These are phyloP conservation scores for Yamadazyma sp. DNA, from an alignment of 1,139 yeast species.

Conservation along the genomic window DNA sequence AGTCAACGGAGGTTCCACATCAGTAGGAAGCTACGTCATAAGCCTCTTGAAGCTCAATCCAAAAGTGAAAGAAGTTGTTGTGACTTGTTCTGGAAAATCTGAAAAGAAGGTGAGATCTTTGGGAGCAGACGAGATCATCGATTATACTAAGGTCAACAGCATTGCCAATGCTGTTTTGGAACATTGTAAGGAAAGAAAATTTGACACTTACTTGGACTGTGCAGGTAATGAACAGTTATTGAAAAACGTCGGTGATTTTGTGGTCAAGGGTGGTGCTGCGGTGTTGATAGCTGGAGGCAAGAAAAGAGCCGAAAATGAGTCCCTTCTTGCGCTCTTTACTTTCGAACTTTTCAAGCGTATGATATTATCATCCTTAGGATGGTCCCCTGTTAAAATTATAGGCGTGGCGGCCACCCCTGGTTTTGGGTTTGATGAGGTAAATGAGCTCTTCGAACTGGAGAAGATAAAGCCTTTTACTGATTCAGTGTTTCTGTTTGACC, in stretches of 20 bases:
- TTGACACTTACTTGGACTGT: conserved; percentile 39
- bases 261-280: conserved; percentile 34
- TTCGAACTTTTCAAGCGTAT: conserved; percentile 4
- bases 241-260: not conserved
- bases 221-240: conserved; percentile 25
- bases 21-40: conserved; percentile 62
- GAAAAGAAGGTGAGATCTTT: conserved; percentile 38
- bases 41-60: conserved; percentile 54
- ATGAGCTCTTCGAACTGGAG: conserved; percentile 39
- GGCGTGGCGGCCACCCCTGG: conserved; percentile 7
- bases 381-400: conserved; percentile 14
- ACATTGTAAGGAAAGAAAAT: conserved; percentile 24
- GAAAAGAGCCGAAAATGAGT: not conserved
- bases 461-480: conserved; percentile 51
- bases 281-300: conserved; percentile 50
- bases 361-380: conserved; percentile 11
- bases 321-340: conserved; percentile 1
- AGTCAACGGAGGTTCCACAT: conserved; percentile 71
- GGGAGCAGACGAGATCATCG: conserved; percentile 55
- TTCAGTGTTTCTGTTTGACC: conserved; percentile 48
- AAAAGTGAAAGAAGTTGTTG: conserved; percentile 47
- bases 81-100: conserved; percentile 34
- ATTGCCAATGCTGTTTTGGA: conserved; percentile 25
- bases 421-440: conserved; percentile 14
- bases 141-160: conserved; percentile 41